Evolutionary conservation across 257 asterid genomes (phyloP), one percentile per base, ranked within the genome.

Genomic region (Nicotiana paniculata): DNA sequence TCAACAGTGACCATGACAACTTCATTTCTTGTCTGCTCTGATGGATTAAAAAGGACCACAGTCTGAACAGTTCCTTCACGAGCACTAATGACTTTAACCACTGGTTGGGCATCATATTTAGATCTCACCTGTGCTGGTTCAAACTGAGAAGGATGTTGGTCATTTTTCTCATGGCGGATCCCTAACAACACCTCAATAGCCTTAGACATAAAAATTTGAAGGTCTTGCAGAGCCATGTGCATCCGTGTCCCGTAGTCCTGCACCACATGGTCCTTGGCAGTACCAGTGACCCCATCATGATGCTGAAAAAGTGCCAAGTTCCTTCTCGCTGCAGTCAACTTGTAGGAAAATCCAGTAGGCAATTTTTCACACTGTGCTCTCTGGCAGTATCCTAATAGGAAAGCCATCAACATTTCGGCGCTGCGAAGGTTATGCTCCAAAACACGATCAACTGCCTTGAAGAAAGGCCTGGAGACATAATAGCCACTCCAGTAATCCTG

Each of bases 401-500:
- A 94, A 83, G 97, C 87, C 98, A 94, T 93, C 97, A 96, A 91
- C 90, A 93, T 90, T 86, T 96, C 99, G 10, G 95, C 97, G 21
- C 97, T 91, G 16, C 98, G 97, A 83, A 96, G 98, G 83, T 97
- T 93, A 69, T 96, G 97, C 89, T 96, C 99, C 87, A 96, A 85
- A 48, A 94, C 97, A 77, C 98, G 93, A 83, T 94, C 99, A 82
- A 94, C 98, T 28, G 98, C 98, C 90, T 96, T 96, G 91, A 93
- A 94, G 91, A 96, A 96, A 61, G 98, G 98, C 88, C 99, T 90
- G 59, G 99, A 94, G 76, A 96, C 99, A 86, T 96, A 94, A 86
- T 96, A 96, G 67, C 99, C 99, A 69, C 99, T 94, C 99, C 99
- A 94, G 83, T 96, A 96, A 88, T 96, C 99, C 85, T 93, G 93